Evolutionary conservation across 2,329 filamentous ascomycete genomes (phyloP).

Genomic region (Aspergillus felis): DNA sequence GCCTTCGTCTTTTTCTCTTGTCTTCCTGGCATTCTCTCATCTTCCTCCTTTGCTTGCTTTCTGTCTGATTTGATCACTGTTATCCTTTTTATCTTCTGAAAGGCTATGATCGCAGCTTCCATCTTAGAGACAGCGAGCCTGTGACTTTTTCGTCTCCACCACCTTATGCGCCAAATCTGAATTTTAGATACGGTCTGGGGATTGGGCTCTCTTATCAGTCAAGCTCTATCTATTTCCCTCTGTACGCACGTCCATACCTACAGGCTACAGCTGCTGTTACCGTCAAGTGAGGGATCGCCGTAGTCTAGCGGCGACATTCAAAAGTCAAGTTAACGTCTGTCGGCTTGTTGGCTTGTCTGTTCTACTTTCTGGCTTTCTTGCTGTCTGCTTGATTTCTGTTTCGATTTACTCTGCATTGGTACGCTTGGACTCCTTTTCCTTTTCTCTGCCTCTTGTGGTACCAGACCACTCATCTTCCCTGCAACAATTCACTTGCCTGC

Average conservation of each 20-base stretch:
- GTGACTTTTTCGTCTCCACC: neutral
- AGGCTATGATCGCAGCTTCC: neutral
- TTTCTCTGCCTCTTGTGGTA: constrained; percentile 7
- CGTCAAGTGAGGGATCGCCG: neutral
- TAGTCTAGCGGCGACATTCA: neutral
- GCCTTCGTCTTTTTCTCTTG: constrained; percentile 21
- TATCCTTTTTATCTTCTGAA: neutral
- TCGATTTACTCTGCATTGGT: constrained; percentile 11
- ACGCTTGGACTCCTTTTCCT: constrained; percentile 9
- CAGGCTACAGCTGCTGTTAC: neutral
- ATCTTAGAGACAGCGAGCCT: neutral
- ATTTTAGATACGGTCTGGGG: neutral
- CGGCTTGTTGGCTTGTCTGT: neutral
- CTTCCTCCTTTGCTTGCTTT: constrained; percentile 3
- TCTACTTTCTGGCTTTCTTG: neutral
- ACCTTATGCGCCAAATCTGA: neutral
- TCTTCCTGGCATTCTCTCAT: constrained; percentile 7
- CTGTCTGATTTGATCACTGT: constrained; percentile 3
- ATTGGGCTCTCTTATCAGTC: neutral
- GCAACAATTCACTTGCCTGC: constrained; percentile 1
- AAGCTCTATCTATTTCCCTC: neutral
- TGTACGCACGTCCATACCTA: neutral
- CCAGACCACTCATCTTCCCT: neutral
- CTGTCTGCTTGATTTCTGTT: neutral
- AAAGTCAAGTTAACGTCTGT: neutral